Evolutionary conservation across 257 asterid species (phyloP).

Genomic region (Datura wrightii): DNA sequence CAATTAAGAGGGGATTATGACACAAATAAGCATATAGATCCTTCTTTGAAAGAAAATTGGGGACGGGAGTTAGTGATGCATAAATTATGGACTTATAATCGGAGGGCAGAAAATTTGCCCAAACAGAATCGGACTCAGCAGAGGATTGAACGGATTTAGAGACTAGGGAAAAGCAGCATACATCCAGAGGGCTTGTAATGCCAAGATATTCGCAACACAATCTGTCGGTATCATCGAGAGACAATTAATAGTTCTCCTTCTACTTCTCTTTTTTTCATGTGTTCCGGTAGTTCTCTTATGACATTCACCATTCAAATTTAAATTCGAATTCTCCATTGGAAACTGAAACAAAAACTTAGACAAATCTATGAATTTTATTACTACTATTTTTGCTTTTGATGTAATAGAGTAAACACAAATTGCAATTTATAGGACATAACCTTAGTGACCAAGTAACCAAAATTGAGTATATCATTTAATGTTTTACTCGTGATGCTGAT

Average conservation of each 20-base stretch:
- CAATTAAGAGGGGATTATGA: constrained; percentile 27
- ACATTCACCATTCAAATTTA: neutral
- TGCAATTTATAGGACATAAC: neutral
- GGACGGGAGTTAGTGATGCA: neutral
- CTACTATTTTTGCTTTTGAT: neutral
- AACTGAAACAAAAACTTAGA: too few species aligned
- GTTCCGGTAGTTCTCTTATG: too few species aligned
- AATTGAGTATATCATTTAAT: neutral
- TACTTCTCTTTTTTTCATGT: neutral
- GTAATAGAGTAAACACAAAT: neutral
- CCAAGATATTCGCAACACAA: constrained; percentile 7
- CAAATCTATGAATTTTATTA: neutral
- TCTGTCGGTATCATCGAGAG: neutral
- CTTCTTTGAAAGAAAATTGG: neutral
- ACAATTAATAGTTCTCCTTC: too few species aligned
- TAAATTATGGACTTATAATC: neutral
- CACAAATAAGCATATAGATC: constrained; percentile 1
- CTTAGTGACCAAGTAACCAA: neutral
- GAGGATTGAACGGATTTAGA: neutral
- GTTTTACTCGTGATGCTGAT: neutral
- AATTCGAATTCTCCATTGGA: neutral
- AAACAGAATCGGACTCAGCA: neutral
- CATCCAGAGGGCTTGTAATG: neutral
- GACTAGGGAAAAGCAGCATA: neutral
- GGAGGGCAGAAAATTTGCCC: constrained; percentile 25